A percentile compares a stretch with the other conserved stretches of the same genome.
phyloP scores from a whole-genome alignment of 2,329 filamentous ascomycete genomes.

The Ciborinia camelliae region DNA sequence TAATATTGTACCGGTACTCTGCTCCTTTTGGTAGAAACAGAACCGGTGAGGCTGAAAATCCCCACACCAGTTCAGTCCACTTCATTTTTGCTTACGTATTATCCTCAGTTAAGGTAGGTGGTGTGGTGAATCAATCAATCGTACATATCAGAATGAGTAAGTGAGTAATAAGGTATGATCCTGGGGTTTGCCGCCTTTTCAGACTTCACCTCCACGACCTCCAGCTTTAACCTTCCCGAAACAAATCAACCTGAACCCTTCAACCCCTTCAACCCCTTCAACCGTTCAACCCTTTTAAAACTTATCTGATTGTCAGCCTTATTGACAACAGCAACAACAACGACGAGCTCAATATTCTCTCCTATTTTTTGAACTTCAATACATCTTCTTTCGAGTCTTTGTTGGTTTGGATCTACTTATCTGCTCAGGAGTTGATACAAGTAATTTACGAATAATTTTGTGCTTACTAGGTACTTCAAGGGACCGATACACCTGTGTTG shows the following conservation, averaged over 20 bases:
- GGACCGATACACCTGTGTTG: neutral
- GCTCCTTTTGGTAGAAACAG: too few relatives aligned
- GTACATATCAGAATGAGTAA: too few relatives aligned
- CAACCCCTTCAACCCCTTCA: neutral
- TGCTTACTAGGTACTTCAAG: conserved; percentile 7
- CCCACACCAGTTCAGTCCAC: neutral
- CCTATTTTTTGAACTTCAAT: neutral
- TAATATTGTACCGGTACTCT: too few relatives aligned
- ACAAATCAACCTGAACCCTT: too few relatives aligned
- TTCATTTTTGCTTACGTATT: neutral
- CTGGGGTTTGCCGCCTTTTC: conserved; percentile 9
- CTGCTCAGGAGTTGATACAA: conserved; percentile 14
- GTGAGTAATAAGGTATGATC: neutral
- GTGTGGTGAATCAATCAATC: neutral
- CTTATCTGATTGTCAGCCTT: conserved; percentile 12
- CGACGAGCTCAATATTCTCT: neutral
- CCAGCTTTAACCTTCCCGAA: neutral
- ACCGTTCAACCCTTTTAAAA: neutral
- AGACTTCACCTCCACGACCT: neutral
- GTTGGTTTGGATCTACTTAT: conserved; percentile 5
- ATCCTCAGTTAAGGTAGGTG: too few relatives aligned
- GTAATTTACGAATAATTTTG: conserved; percentile 1
- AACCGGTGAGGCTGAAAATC: neutral
- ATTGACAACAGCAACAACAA: conserved; percentile 7
- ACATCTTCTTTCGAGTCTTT: neutral